Evolutionary conservation across 1,284 basidiomycete species (phyloP).

Genomic region (Rhizoctonia solani): DNA sequence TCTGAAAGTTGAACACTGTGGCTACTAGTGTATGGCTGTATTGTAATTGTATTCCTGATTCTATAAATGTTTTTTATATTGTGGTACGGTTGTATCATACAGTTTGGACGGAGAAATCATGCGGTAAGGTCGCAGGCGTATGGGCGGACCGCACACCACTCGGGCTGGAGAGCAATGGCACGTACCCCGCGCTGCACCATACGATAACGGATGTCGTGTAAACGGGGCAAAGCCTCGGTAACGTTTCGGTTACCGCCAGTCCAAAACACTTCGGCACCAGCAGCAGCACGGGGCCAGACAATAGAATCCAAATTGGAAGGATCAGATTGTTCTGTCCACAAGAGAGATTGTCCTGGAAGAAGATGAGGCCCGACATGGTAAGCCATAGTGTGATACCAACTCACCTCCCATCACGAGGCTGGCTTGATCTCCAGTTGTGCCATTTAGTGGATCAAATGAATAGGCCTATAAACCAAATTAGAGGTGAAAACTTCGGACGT

Average conservation of each 20-base stretch:
- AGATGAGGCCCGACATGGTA: background rate
- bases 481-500: conserved; percentile 6
- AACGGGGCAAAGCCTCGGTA: conserved; percentile 66
- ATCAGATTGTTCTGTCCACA: conserved; percentile 80
- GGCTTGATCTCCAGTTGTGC: conserved; percentile 55
- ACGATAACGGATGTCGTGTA: conserved; percentile 75
- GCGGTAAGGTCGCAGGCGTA: conserved; percentile 55
- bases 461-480: conserved; percentile 53
- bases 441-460: conserved; percentile 71
- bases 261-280: conserved; percentile 84
- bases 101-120: no score
- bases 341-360: conserved; percentile 54
- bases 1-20: no score
- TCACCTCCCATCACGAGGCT: conserved; percentile 68
- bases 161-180: conserved; percentile 74
- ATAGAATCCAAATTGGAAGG: conserved; percentile 71
- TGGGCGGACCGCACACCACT: conserved; percentile 80
- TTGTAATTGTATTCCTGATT: no score
- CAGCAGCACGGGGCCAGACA: conserved; percentile 79
- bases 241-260: conserved; percentile 61
- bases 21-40: no score
- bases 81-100: no score
- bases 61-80: no score
- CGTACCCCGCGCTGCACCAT: conserved; percentile 68
- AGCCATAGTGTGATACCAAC: conserved; percentile 34